phyloP scores from a whole-genome alignment of 2,329 filamentous ascomycete genomes.

The Calonectria crousiana region DNA sequence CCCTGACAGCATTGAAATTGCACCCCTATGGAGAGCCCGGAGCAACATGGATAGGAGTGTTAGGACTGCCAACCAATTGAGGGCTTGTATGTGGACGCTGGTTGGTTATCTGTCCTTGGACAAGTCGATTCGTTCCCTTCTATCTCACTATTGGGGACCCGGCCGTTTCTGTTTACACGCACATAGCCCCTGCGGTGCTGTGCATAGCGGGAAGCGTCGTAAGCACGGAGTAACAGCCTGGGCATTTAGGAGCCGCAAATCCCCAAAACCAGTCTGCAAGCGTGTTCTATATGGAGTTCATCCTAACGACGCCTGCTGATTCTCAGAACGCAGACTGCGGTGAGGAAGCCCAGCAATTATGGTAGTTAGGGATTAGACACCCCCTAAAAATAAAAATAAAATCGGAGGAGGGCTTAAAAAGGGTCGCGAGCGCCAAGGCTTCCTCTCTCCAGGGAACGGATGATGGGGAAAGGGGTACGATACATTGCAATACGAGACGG shows the following conservation, averaged over 20 bases:
- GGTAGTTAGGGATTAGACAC: background rate
- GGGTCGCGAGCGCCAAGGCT: background rate
- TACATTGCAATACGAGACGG: conserved; percentile 12
- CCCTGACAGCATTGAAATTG: conserved; percentile 15
- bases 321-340: background rate
- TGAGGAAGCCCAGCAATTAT: background rate
- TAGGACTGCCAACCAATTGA: background rate
- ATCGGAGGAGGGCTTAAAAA: background rate
- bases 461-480: conserved; percentile 3
- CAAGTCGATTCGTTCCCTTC: background rate
- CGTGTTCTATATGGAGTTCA: background rate
- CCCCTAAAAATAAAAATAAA: no score
- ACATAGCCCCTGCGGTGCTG: background rate
- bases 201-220: conserved; percentile 7
- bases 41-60: background rate
- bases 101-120: background rate
- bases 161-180: background rate
- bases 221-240: conserved; percentile 22
- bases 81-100: background rate
- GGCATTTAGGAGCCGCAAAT: background rate
- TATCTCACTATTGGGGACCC: background rate
- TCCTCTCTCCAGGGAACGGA: background rate
- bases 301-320: background rate
- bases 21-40: background rate
- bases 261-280: background rate